These are phyloP conservation scores for Lactifluus rugatus DNA, from an alignment of 768 basidiomycete species.

Conservation along the genomic window DNA sequence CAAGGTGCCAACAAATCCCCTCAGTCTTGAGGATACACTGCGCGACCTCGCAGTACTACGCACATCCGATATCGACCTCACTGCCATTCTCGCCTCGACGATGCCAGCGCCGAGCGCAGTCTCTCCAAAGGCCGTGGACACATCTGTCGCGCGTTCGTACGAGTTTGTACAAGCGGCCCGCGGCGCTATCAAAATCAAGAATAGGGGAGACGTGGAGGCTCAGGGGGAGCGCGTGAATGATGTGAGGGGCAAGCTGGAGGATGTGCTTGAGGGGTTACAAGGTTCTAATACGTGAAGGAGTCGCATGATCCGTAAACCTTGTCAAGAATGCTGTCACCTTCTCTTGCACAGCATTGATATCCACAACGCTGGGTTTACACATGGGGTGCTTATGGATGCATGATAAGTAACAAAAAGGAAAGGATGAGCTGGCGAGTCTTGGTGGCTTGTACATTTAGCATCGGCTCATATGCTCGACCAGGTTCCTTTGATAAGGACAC, in stretches of 20 bases:
- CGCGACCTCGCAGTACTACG: constrained; percentile 66
- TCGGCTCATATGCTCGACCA: too few species aligned
- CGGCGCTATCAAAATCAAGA: constrained; percentile 43
- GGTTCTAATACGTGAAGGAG: neutral
- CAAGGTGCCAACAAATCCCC: constrained; percentile 33
- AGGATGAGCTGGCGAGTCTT: neutral
- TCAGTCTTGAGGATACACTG: constrained; percentile 50
- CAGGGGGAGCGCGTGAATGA: constrained; percentile 48
- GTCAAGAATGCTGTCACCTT: neutral
- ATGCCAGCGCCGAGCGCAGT: neutral
- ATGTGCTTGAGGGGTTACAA: constrained; percentile 34
- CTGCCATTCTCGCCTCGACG: constrained; percentile 24
- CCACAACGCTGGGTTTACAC: neutral
- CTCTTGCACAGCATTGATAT: neutral
- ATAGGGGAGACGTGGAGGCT: constrained; percentile 42
- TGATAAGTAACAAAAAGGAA: neutral
- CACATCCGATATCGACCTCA: constrained; percentile 41
- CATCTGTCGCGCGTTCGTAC: constrained; percentile 43
- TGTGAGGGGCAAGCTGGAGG: constrained; percentile 45
- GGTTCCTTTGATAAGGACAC: neutral
- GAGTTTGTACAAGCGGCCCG: constrained; percentile 52
- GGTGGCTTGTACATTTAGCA: too few species aligned
- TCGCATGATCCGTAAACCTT: neutral
- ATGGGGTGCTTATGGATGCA: neutral
- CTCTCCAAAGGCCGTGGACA: constrained; percentile 21